phyloP scores from a whole-genome alignment of 768 basidiomycete genomes.

The Phanerochaete carnosa region DNA sequence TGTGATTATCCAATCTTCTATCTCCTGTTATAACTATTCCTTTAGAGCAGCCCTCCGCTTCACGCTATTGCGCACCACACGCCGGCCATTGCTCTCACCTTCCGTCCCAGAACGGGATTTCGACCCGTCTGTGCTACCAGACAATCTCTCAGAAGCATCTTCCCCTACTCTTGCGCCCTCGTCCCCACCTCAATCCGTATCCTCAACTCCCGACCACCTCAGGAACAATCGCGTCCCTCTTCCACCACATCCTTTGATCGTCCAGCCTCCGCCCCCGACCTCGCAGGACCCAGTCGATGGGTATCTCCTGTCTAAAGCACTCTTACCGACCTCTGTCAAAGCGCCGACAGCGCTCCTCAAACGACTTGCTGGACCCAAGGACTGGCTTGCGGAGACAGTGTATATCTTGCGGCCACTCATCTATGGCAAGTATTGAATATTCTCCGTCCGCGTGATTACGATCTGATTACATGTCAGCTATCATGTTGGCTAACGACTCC shows the following conservation, averaged over 20 bases:
- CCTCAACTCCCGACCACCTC: constrained; percentile 74
- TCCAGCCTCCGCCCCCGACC: constrained; percentile 42
- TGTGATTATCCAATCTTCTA: constrained; percentile 9
- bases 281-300: constrained; percentile 64
- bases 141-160: constrained; percentile 43
- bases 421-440: constrained; percentile 52
- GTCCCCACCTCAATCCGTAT: constrained; percentile 51
- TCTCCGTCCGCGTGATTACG: background rate
- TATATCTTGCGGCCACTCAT: constrained; percentile 71
- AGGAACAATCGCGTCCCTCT: constrained; percentile 72
- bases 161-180: constrained; percentile 57
- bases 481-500: constrained; percentile 37
- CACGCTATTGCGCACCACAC: constrained; percentile 68
- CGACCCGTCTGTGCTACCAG: constrained; percentile 67
- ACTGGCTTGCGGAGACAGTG: constrained; percentile 74
- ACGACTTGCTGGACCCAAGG: constrained; percentile 56
- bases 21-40: constrained; percentile 9
- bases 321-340: constrained; percentile 70
- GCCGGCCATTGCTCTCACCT: constrained; percentile 69
- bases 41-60: constrained; percentile 73
- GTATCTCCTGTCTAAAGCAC: constrained; percentile 77
- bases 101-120: constrained; percentile 87
- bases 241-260: constrained; percentile 61
- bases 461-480: constrained; percentile 17
- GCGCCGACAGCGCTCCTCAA: constrained; percentile 65